Percentiles rank a stretch among this genome's conserved stretches.
phyloP scores from a whole-genome alignment of 2,329 filamentous ascomycete genomes.

The Nemania serpens region DNA sequence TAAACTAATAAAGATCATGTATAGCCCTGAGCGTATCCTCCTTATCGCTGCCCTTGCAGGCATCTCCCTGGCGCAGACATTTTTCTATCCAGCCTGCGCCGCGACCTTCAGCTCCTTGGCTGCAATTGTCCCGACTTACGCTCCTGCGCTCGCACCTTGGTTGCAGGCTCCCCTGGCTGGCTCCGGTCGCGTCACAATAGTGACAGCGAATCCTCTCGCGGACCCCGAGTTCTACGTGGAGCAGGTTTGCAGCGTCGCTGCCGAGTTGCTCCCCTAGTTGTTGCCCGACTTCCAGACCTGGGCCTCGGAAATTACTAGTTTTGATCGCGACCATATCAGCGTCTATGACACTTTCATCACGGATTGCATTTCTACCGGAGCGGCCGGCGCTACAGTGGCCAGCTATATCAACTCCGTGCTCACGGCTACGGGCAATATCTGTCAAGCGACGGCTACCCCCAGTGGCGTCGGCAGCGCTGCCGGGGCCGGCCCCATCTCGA shows the following conservation, averaged over 20 bases:
- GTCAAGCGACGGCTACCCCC: background rate
- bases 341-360: constrained; percentile 15
- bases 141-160: background rate
- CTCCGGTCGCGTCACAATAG: too few species aligned
- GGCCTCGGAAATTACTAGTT: constrained; percentile 4
- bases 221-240: constrained; percentile 9
- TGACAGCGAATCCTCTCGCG: background rate
- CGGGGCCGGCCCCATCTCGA: background rate
- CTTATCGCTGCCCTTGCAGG: background rate
- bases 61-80: background rate
- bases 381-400: background rate
- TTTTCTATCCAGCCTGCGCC: background rate
- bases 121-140: background rate
- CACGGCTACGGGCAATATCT: constrained; percentile 1
- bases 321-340: constrained; percentile 15
- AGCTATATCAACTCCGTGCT: constrained; percentile 9
- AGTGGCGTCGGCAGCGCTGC: background rate
- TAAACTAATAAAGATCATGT: background rate
- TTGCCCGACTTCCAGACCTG: constrained; percentile 14
- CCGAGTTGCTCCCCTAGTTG: constrained; percentile 4
- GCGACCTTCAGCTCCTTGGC: background rate
- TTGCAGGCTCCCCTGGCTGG: too few species aligned
- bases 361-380: constrained; percentile 11
- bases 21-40: background rate
- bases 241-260: constrained; percentile 1